These are phyloP conservation scores for Olyra latifolia DNA, from an alignment of 176 grass and related monocot species.

Conservation along the genomic window DNA sequence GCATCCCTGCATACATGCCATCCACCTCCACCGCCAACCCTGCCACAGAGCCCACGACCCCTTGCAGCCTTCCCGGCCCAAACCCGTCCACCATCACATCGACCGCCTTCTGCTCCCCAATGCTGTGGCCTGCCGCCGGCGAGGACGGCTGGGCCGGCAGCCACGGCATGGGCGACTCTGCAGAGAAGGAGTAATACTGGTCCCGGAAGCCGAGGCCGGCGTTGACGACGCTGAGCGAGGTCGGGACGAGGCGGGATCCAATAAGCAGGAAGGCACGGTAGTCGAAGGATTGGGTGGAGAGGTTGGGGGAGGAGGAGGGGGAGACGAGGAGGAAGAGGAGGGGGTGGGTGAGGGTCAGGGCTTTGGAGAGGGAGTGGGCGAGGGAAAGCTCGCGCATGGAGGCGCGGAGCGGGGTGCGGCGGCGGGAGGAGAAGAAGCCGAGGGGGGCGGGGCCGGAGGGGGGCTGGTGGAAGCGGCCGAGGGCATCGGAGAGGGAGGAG, in stretches of 20 bases:
- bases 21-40: constrained; percentile 41
- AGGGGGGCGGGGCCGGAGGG: not conserved
- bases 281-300: constrained; percentile 40
- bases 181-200: constrained; percentile 51
- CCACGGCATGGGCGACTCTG: constrained; percentile 49
- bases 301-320: constrained; percentile 15
- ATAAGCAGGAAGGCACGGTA: constrained; percentile 56
- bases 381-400: constrained; percentile 59
- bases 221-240: constrained; percentile 53
- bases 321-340: constrained; percentile 33
- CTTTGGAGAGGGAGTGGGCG: constrained; percentile 40
- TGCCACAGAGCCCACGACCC: constrained; percentile 10
- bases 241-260: constrained; percentile 40
- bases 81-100: constrained; percentile 48
- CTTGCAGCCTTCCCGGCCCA: constrained; percentile 36
- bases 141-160: constrained; percentile 20
- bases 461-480: constrained; percentile 36
- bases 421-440: constrained; percentile 75
- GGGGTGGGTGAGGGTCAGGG: constrained; percentile 27
- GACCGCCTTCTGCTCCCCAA: constrained; percentile 40
- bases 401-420: constrained; percentile 47
- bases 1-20: constrained; percentile 59
- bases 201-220: constrained; percentile 47
- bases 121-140: not conserved
- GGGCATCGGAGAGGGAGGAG: constrained; percentile 42